Evolutionary conservation across 305 asterid genomes (phyloP).

Genomic region (Fraxinus platypoda): DNA sequence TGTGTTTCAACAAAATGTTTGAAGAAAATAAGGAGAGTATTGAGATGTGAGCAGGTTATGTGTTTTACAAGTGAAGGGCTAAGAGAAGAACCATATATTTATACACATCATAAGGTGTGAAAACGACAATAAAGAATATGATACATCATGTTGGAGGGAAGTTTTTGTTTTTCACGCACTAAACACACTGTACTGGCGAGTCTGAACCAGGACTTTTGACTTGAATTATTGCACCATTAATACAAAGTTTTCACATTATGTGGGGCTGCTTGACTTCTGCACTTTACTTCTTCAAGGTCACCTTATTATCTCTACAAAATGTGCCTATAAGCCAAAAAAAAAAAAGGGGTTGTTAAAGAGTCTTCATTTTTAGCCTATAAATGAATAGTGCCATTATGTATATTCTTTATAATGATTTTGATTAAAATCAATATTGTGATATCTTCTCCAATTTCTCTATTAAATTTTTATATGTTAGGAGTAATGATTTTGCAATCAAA

Average conservation of each 20-base stretch:
- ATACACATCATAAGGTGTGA: neutral
- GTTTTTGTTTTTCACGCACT: neutral
- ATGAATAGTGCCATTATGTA: neutral
- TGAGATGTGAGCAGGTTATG: neutral
- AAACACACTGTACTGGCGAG: neutral
- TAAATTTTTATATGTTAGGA: too few relatives aligned
- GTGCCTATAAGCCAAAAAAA: too few relatives aligned
- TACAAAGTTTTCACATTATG: neutral
- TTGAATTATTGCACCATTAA: neutral
- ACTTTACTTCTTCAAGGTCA: neutral
- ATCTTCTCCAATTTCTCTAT: neutral
- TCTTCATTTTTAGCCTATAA: neutral
- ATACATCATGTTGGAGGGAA: neutral
- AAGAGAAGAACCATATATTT: neutral
- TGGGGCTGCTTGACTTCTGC: neutral
- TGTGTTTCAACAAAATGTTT: neutral
- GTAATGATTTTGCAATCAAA: neutral
- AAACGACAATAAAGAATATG: neutral
- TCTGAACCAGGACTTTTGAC: neutral
- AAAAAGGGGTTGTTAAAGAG: neutral
- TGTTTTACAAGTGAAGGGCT: neutral
- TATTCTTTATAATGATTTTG: neutral
- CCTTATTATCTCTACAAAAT: neutral
- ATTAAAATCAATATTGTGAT: neutral
- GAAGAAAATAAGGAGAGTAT: neutral